A percentile compares a stretch with the other conserved stretches of the same genome.
These are phyloP conservation scores for Lachnellula occidentalis DNA, from an alignment of 2,329 filamentous ascomycete species.

Conservation along the genomic window DNA sequence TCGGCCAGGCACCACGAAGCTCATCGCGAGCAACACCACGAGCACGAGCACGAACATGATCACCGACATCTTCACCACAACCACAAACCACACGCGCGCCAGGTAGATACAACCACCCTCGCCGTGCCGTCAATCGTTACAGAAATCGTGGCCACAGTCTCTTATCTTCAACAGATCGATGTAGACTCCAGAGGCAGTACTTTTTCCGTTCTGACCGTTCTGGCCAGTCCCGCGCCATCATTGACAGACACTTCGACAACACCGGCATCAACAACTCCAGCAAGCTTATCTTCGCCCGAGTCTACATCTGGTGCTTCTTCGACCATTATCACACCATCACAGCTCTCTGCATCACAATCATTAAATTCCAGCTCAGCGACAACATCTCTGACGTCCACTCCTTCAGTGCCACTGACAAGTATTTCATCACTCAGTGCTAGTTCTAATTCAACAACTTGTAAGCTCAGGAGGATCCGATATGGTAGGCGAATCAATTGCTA, in stretches of 20 bases:
- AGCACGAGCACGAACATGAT: conserved; percentile 16
- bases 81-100: conserved; percentile 11
- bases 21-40: conserved; percentile 29
- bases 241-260: conserved; percentile 1
- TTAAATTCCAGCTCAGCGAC: conserved; percentile 20
- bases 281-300: background rate
- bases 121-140: conserved; percentile 17
- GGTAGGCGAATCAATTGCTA: conserved; percentile 7
- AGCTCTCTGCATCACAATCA: conserved; percentile 17
- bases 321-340: background rate
- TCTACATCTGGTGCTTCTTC: background rate
- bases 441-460: conserved; percentile 30
- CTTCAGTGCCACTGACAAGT: conserved; percentile 19
- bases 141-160: conserved; percentile 25
- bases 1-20: conserved; percentile 28
- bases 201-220: conserved; percentile 17
- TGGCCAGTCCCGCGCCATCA: conserved; percentile 12
- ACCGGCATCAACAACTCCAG: conserved; percentile 1
- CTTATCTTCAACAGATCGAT: conserved; percentile 27
- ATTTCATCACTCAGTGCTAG: conserved; percentile 25
- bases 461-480: conserved; percentile 6
- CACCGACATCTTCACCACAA: conserved; percentile 22
- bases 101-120: conserved; percentile 1
- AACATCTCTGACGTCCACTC: conserved; percentile 22
- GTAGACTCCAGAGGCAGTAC: conserved; percentile 28